These are phyloP conservation scores for Tuber melanosporum DNA, from an alignment of 495 filamentous ascomycete genomes.

Conservation along the genomic window DNA sequence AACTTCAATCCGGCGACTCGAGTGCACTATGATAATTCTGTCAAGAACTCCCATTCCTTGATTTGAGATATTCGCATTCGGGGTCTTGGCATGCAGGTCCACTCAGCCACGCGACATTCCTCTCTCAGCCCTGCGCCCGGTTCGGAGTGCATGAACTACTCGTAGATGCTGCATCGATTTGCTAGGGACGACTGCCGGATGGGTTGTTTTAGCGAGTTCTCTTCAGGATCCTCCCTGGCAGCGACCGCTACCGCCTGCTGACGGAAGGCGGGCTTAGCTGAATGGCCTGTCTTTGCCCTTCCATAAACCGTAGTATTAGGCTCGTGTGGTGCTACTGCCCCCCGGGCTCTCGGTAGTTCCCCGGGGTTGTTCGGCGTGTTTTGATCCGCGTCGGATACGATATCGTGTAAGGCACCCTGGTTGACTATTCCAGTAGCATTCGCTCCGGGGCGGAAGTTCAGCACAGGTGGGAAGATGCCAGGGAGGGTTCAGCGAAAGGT, in stretches of 20 bases:
- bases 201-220: neutral
- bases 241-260: neutral
- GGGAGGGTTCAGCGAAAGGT: too few species aligned
- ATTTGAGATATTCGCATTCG: too few species aligned
- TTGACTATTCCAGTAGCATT: neutral
- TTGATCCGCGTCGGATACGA: neutral
- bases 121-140: too few species aligned
- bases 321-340: neutral
- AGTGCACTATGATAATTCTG: too few species aligned
- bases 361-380: neutral
- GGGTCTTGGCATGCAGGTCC: too few species aligned
- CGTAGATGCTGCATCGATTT: neutral
- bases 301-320: neutral
- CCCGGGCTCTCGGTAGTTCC: neutral
- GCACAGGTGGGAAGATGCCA: too few species aligned
- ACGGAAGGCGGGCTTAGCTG: neutral
- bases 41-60: too few species aligned
- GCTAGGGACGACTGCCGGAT: neutral
- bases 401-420: neutral
- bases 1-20: too few species aligned
- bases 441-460: neutral
- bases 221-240: neutral
- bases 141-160: too few species aligned
- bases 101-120: too few species aligned
- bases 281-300: neutral